Conservation (phyloP, 2,329 filamentous ascomycete species). For the Stromatinia cepivora region DNA sequence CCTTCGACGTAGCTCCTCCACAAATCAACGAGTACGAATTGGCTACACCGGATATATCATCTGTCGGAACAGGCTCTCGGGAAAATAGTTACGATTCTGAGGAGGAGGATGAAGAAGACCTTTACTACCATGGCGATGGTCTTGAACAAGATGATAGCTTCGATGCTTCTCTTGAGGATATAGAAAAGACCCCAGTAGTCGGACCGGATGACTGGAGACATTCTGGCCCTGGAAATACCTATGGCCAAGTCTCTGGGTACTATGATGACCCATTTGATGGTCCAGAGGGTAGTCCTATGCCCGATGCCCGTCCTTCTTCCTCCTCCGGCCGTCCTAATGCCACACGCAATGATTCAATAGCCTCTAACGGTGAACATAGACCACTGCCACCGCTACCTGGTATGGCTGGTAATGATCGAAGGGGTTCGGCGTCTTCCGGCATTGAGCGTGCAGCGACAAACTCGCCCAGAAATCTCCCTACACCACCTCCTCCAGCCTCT, state of each 20-base stretch:
- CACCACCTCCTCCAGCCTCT: constrained; percentile 66
- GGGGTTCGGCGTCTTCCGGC: constrained; percentile 55
- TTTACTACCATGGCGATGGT: constrained; percentile 53
- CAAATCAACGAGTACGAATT: constrained; percentile 98
- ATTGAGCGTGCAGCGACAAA: constrained; percentile 69
- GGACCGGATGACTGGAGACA: constrained; percentile 94
- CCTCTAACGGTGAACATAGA: constrained; percentile 77
- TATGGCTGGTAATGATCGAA: constrained; percentile 47
- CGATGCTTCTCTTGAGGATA: constrained; percentile 91
- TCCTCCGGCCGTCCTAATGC: constrained; percentile 52
- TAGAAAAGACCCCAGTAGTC: constrained; percentile 97
- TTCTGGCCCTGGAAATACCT: constrained; percentile 51
- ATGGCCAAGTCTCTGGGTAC: constrained; percentile 33
- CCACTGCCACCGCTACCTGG: constrained; percentile 85
- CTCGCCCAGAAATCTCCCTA: constrained; percentile 65
- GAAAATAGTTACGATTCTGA: constrained; percentile 91
- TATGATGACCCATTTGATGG: constrained; percentile 66
- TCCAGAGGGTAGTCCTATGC: constrained; percentile 64
- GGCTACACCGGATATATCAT: constrained; percentile 94
- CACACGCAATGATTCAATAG: constrained; percentile 68
- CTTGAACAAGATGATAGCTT: constrained; percentile 78
- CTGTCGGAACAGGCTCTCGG: constrained; percentile 82
- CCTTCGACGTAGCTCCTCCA: constrained; percentile 89
- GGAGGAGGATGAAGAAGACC: constrained; percentile 71
- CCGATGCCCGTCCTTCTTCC: constrained; percentile 47